Evolutionary conservation across 495 filamentous ascomycete genomes (phyloP).

Genomic region (Aspergillus conjunctus): DNA sequence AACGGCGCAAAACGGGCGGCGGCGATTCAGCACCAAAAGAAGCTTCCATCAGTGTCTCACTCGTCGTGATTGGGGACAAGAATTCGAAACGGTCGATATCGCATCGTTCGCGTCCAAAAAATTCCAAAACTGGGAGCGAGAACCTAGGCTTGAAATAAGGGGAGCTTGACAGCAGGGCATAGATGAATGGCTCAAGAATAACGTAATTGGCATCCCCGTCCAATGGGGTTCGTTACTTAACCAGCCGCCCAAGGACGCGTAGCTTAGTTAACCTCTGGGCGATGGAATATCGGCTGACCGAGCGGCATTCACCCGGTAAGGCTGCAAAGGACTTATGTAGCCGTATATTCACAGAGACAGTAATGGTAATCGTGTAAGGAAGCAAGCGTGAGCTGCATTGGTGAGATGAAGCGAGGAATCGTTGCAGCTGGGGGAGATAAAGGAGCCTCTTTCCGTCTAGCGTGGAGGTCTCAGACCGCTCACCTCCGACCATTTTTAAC

Average conservation of each 20-base stretch:
- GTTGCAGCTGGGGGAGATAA: slow-evolving; percentile 7
- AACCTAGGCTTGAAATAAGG: not conserved
- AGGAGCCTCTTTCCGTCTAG: slow-evolving; percentile 24
- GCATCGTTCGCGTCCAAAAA: slow-evolving; percentile 20
- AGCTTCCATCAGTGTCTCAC: slow-evolving; percentile 29
- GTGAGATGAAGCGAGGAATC: not conserved
- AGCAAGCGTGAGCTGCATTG: not conserved
- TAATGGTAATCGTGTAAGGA: not conserved
- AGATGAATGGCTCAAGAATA: not conserved
- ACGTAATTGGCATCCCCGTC: slow-evolving; percentile 12
- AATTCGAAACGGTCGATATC: slow-evolving; percentile 9
- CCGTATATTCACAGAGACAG: not conserved
- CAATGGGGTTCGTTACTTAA: slow-evolving; percentile 1
- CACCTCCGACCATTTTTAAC: slow-evolving; percentile 20
- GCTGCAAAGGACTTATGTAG: no score
- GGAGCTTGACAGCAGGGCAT: slow-evolving; percentile 2
- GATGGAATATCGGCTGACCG: not conserved
- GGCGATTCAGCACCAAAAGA: slow-evolving; percentile 24
- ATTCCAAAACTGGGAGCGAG: not conserved
- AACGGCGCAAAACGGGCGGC: slow-evolving; percentile 18
- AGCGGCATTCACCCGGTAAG: not conserved
- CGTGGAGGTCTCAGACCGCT: slow-evolving; percentile 27
- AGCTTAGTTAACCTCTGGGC: not conserved
- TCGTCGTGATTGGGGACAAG: slow-evolving; percentile 21
- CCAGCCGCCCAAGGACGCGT: not conserved